Evolutionary conservation across 805 yeast genomes (phyloP).

Genomic region (Pichia phayaonensis): DNA sequence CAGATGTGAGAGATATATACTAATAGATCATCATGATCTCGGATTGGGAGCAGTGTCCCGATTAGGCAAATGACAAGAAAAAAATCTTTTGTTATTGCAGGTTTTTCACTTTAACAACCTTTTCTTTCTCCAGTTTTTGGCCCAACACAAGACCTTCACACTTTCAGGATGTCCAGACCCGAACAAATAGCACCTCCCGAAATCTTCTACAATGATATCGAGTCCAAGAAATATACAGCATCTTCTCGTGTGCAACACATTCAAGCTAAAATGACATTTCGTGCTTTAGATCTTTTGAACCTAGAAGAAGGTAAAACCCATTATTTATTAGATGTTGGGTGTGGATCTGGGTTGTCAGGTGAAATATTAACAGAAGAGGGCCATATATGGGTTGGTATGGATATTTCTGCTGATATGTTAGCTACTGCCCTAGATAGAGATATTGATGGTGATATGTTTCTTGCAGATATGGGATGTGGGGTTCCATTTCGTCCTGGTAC

Average conservation of each 20-base stretch:
- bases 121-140: no score
- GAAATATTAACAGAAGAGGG: slow-evolving; percentile 92
- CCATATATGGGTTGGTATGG: slow-evolving; percentile 93
- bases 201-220: slow-evolving; percentile 84
- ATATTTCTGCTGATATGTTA: slow-evolving; percentile 91
- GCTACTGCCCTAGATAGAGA: slow-evolving; percentile 91
- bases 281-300: slow-evolving; percentile 84
- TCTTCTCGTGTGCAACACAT: slow-evolving; percentile 97
- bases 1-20: no score
- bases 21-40: no score
- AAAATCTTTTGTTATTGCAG: neutral
- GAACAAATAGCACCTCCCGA: slow-evolving; percentile 97
- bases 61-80: neutral
- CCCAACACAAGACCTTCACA: no score
- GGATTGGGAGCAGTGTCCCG: neutral
- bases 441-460: slow-evolving; percentile 85
- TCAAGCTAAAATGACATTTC: slow-evolving; percentile 93
- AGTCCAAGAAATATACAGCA: slow-evolving; percentile 82
- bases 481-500: slow-evolving; percentile 94
- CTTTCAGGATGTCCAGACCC: slow-evolving; percentile 77
- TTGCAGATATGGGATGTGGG: slow-evolving; percentile 91
- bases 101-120: no score
- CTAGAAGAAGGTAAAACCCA: slow-evolving; percentile 56
- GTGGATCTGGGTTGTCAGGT: slow-evolving; percentile 95
- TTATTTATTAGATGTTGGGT: slow-evolving; percentile 83